Evolutionary conservation across 257 asterid species (phyloP).

Genomic region (Henckelia pumila): DNA sequence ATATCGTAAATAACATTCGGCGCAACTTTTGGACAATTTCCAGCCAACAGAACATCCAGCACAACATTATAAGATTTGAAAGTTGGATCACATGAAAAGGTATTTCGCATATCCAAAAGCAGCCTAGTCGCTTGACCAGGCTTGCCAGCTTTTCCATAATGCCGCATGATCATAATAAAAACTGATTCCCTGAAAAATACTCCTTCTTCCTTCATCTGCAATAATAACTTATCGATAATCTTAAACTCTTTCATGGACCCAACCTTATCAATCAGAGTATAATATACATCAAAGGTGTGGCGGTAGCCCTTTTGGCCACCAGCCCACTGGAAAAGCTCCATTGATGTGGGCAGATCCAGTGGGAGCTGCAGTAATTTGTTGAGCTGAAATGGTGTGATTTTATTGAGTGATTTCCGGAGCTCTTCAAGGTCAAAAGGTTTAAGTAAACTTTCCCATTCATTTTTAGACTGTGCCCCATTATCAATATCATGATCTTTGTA

Average conservation of each 20-base stretch:
- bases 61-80: slow-evolving; percentile 79
- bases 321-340: slow-evolving; percentile 72
- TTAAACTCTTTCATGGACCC: slow-evolving; percentile 61
- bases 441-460: slow-evolving; percentile 86
- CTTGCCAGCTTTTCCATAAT: slow-evolving; percentile 77
- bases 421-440: slow-evolving; percentile 82
- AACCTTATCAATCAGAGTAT: slow-evolving; percentile 66
- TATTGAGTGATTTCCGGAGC: slow-evolving; percentile 60
- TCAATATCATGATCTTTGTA: slow-evolving; percentile 28
- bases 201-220: slow-evolving; percentile 85
- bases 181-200: slow-evolving; percentile 61
- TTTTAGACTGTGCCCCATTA: slow-evolving; percentile 48
- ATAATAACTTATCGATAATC: slow-evolving; percentile 55
- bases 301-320: slow-evolving; percentile 63
- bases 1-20: slow-evolving; percentile 84
- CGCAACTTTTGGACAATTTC: slow-evolving; percentile 84
- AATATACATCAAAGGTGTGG: slow-evolving; percentile 68
- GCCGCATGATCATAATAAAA: slow-evolving; percentile 77
- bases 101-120: slow-evolving; percentile 73
- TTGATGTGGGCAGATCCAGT: slow-evolving; percentile 57
- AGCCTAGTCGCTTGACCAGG: slow-evolving; percentile 91
- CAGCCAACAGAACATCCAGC: slow-evolving; percentile 67
- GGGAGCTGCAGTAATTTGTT: slow-evolving; percentile 70
- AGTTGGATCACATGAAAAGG: slow-evolving; percentile 71
- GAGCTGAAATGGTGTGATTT: slow-evolving; percentile 74